Percentiles rank a stretch among this genome's conserved stretches.
Evolutionary conservation across 106 monocot species (phyloP).

Genomic region (Apostasia ramifera): DNA sequence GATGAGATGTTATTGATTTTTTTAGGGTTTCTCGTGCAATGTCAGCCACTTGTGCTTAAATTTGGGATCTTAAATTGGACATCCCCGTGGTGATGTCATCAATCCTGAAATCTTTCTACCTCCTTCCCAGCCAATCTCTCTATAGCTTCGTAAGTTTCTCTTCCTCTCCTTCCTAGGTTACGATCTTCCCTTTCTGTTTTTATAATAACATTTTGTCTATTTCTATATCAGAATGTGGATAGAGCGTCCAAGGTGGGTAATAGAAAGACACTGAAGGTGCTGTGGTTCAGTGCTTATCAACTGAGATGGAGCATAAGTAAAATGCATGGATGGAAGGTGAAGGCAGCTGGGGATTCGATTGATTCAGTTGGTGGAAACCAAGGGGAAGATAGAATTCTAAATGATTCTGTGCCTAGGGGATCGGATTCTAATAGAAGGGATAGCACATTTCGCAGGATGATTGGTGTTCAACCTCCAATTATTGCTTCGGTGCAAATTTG

Average conservation of each 20-base stretch:
- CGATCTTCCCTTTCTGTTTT: not conserved
- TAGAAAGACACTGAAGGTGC: slow-evolving; percentile 1
- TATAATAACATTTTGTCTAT: not conserved
- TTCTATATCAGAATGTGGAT: not conserved
- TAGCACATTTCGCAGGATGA: slow-evolving; percentile 20
- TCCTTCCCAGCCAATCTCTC: slow-evolving; percentile 7
- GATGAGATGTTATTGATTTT: too few species aligned
- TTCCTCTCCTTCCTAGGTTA: not conserved
- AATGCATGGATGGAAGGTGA: slow-evolving; percentile 14
- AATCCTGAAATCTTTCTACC: slow-evolving; percentile 6
- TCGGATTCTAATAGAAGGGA: slow-evolving; percentile 11
- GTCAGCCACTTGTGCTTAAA: too few species aligned
- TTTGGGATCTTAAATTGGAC: not conserved
- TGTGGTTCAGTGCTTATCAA: slow-evolving; percentile 11
- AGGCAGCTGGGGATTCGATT: slow-evolving; percentile 4
- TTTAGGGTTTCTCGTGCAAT: too few species aligned
- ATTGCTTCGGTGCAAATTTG: slow-evolving; percentile 16
- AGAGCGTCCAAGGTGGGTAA: slow-evolving; percentile 1
- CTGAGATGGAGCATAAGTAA: slow-evolving; percentile 7
- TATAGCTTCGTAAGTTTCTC: not conserved
- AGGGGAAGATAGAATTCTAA: slow-evolving; percentile 6
- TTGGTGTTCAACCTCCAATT: slow-evolving; percentile 21
- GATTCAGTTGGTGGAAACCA: slow-evolving; percentile 2
- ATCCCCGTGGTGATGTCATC: slow-evolving; percentile 26
- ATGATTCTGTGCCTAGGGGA: slow-evolving; percentile 5